phyloP scores from a whole-genome alignment of 345 rosid genomes.

The Erucastrum elatum region DNA sequence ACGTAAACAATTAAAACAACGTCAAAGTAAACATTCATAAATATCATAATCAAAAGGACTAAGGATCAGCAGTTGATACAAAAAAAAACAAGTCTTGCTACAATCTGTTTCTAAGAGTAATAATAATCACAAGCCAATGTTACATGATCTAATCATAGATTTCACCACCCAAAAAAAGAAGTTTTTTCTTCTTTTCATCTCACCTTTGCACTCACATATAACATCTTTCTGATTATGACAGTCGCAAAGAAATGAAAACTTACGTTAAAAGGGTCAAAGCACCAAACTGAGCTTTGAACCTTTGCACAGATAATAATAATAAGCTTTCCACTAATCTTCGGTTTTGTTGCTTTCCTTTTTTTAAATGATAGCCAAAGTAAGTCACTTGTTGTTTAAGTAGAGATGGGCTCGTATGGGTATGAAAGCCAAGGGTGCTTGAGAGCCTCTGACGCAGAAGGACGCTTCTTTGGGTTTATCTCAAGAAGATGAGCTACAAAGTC shows the following conservation, averaged over 20 bases:
- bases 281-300: not conserved
- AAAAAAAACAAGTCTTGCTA: not conserved
- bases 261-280: not conserved
- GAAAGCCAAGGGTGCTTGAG: slow-evolving; percentile 98
- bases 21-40: slow-evolving; percentile 8
- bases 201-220: slow-evolving; percentile 19
- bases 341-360: not conserved
- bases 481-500: slow-evolving; percentile 93
- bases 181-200: not conserved
- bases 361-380: not conserved
- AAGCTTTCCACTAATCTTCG: slow-evolving; percentile 7
- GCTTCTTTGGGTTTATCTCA: slow-evolving; percentile 92
- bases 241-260: not conserved
- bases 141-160: slow-evolving; percentile 31
- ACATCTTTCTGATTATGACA: slow-evolving; percentile 14
- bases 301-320: not conserved
- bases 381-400: slow-evolving; percentile 49
- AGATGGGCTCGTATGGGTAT: slow-evolving; percentile 94
- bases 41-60: slow-evolving; percentile 6
- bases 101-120: slow-evolving; percentile 25
- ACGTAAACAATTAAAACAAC: not conserved
- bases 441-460: slow-evolving; percentile 92
- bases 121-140: slow-evolving; percentile 36
- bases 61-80: slow-evolving; percentile 25
- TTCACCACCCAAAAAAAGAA: not conserved